Conservation (phyloP, 768 basidiomycete species). For the Royoungia palumana region DNA sequence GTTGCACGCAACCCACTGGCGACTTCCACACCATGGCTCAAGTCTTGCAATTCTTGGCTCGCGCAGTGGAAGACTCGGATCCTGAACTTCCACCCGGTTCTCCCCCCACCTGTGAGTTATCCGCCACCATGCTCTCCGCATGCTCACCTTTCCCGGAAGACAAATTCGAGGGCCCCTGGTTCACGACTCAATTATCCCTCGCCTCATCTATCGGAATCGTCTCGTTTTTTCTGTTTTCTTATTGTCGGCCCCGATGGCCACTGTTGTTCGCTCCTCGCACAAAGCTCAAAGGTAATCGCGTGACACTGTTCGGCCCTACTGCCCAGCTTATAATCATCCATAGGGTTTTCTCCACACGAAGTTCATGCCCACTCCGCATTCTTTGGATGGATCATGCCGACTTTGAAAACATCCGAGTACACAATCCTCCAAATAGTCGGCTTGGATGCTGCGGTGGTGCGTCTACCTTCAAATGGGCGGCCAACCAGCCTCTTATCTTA, state of each 20-base stretch:
- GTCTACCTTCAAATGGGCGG: slow-evolving; percentile 28
- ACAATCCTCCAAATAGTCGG: slow-evolving; percentile 95
- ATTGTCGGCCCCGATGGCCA: slow-evolving; percentile 84
- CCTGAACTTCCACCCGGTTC: slow-evolving; percentile 56
- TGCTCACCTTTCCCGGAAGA: slow-evolving; percentile 37
- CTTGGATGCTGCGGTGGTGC: slow-evolving; percentile 91
- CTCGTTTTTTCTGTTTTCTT: slow-evolving; percentile 87
- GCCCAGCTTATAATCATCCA: slow-evolving; percentile 1
- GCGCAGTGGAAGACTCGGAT: slow-evolving; percentile 32
- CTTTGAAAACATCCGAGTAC: slow-evolving; percentile 85
- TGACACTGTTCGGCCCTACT: background rate
- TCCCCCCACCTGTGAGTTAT: slow-evolving; percentile 57
- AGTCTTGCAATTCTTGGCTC: slow-evolving; percentile 13
- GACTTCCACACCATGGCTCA: slow-evolving; percentile 13
- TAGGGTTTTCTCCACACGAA: slow-evolving; percentile 92
- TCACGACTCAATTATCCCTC: slow-evolving; percentile 83
- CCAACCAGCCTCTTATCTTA: background rate
- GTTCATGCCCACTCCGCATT: slow-evolving; percentile 83
- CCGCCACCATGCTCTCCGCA: background rate
- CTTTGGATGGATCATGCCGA: slow-evolving; percentile 97
- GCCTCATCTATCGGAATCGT: slow-evolving; percentile 72
- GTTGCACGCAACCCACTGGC: too few relatives aligned
- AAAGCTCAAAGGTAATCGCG: slow-evolving; percentile 78
- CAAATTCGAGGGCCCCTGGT: slow-evolving; percentile 92
- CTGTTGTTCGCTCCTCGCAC: slow-evolving; percentile 90